Evolutionary conservation across 2,329 filamentous ascomycete species (phyloP).

Genomic region (Lasiodiplodia sp.): DNA sequence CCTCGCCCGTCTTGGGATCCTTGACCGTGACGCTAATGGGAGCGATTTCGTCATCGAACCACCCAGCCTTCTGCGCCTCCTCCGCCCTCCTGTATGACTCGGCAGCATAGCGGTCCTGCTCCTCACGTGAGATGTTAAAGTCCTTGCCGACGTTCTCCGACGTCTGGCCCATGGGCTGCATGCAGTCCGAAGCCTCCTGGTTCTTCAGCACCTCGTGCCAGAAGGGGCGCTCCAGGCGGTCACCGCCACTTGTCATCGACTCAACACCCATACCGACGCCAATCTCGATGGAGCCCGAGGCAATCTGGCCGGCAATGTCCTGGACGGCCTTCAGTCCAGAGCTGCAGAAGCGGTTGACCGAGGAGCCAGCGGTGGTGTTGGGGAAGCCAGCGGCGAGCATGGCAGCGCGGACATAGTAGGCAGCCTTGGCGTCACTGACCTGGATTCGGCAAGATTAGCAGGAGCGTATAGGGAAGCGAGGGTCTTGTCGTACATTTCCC

Average conservation of each 20-base stretch:
- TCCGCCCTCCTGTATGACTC: constrained; percentile 91
- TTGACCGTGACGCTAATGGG: constrained; percentile 84
- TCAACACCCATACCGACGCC: constrained; percentile 90
- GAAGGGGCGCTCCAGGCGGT: constrained; percentile 75
- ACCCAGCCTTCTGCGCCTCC: constrained; percentile 85
- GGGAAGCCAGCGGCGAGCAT: constrained; percentile 91
- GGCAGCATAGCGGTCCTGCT: constrained; percentile 84
- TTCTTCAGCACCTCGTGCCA: constrained; percentile 75
- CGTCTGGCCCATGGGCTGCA: constrained; percentile 98
- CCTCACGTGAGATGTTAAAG: constrained; percentile 81
- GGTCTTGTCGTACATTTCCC: constrained; percentile 74
- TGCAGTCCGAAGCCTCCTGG: constrained; percentile 83
- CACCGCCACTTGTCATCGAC: constrained; percentile 79
- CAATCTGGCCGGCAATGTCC: constrained; percentile 90
- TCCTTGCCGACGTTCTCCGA: constrained; percentile 94
- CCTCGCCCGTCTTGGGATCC: constrained; percentile 81
- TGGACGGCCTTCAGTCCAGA: constrained; percentile 95
- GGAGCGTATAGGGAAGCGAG: neutral
- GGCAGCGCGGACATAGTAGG: constrained; percentile 90
- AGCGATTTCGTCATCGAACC: constrained; percentile 92
- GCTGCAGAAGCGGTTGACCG: constrained; percentile 95
- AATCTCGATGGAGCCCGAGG: constrained; percentile 79
- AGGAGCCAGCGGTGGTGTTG: constrained; percentile 81
- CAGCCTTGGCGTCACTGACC: constrained; percentile 84
- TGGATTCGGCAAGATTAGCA: constrained; percentile 40